A percentile compares a stretch with the other conserved stretches of the same genome.
Evolutionary conservation across 2,329 filamentous ascomycete species (phyloP).

Genomic region (Sarocladiaceae sp.): DNA sequence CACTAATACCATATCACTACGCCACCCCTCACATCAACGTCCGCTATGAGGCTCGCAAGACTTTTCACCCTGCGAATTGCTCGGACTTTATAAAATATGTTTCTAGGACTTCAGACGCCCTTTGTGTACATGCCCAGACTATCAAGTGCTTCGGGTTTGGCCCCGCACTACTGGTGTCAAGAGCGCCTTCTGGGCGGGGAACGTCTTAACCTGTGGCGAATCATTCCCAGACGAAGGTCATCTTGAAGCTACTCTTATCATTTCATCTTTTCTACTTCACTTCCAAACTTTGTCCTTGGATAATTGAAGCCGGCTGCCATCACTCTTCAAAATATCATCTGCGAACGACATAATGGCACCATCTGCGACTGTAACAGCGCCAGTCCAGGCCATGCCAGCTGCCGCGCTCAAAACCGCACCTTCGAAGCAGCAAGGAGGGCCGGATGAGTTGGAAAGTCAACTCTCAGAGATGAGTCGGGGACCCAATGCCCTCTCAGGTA

Average conservation of each 20-base stretch:
- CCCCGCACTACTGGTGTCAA: too few species aligned
- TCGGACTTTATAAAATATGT: too few species aligned
- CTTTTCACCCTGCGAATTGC: too few species aligned
- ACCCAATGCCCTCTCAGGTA: conserved; percentile 19
- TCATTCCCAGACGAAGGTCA: background rate
- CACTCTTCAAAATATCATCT: background rate
- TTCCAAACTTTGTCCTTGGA: too few species aligned
- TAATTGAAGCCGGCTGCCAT: too few species aligned
- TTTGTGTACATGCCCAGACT: too few species aligned
- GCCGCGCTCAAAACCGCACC: conserved; percentile 5
- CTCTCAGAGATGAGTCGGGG: conserved; percentile 18
- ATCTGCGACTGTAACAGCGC: conserved; percentile 3
- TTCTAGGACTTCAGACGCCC: too few species aligned
- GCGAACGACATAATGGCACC: conserved; percentile 1
- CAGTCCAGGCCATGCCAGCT: background rate
- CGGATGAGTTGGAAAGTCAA: conserved; percentile 14
- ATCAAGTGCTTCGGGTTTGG: too few species aligned
- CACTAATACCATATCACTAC: too few species aligned
- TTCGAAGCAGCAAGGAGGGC: conserved; percentile 11
- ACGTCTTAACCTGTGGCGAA: background rate
- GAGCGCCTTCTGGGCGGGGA: background rate
- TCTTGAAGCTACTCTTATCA: background rate
- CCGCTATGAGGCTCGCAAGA: too few species aligned
- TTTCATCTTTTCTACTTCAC: background rate
- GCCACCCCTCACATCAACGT: too few species aligned